Evolutionary conservation across 768 basidiomycete genomes (phyloP).

Genomic region (Cubamyces lactineus): DNA sequence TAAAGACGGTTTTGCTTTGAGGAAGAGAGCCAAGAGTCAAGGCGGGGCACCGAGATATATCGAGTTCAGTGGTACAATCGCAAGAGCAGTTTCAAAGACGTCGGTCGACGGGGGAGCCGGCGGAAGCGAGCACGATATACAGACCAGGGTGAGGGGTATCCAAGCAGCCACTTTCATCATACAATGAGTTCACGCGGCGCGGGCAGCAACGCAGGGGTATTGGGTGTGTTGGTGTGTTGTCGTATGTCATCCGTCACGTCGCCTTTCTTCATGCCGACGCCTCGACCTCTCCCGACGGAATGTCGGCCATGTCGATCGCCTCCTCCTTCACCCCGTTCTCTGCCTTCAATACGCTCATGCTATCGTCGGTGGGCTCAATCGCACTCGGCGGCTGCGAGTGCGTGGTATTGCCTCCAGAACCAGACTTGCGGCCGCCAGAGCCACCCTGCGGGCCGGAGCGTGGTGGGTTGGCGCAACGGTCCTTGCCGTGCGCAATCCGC

Average conservation of each 20-base stretch:
- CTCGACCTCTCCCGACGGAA: constrained; percentile 33
- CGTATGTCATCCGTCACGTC: constrained; percentile 18
- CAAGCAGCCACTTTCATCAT: constrained; percentile 24
- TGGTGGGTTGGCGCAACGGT: constrained; percentile 92
- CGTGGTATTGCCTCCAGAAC: constrained; percentile 42
- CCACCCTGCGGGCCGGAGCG: constrained; percentile 80
- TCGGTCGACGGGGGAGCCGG: neutral
- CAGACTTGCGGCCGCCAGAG: constrained; percentile 50
- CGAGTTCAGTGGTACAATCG: constrained; percentile 20
- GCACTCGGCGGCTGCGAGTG: constrained; percentile 42
- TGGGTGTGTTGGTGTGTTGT: constrained; percentile 11
- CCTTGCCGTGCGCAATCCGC: constrained; percentile 94
- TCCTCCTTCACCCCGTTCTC: constrained; percentile 36
- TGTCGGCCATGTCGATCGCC: constrained; percentile 36
- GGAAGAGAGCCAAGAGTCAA: constrained; percentile 3
- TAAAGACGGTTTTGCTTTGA: constrained; percentile 4
- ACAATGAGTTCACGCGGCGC: constrained; percentile 18
- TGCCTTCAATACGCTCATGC: constrained; percentile 14
- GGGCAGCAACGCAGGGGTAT: constrained; percentile 24
- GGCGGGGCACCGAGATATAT: constrained; percentile 5
- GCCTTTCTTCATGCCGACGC: constrained; percentile 30
- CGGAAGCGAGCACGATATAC: constrained; percentile 26
- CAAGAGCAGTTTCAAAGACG: constrained; percentile 12
- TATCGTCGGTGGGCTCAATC: constrained; percentile 26
- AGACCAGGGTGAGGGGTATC: constrained; percentile 27